Base-by-base conservation (phyloP, 2,329 filamentous ascomycete genomes). In the Microcera coccophila region DNA sequence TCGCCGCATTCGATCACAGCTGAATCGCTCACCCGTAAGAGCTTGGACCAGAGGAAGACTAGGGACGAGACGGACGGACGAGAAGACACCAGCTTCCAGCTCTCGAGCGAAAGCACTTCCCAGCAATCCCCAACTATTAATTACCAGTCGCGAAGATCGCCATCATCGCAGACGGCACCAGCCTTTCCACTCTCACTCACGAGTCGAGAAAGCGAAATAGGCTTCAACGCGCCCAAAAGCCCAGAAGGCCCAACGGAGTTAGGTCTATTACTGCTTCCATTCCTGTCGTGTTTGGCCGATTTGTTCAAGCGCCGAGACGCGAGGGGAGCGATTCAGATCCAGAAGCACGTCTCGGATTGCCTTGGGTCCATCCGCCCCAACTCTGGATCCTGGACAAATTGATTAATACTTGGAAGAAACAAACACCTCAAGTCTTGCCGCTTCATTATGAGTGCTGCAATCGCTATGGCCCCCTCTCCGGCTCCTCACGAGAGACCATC, bases 401-500 rank as follows among this genome's bases (percentile, higher is more conserved):
- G n/a, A n/a, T n/a, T n/a, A n/a, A n/a, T n/a, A n/a, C n/a, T n/a
- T n/a, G n/a, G n/a, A n/a, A n/a, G n/a, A n/a, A n/a, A n/a, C 20
- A 16, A 21, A 22, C 24, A 20, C 17, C 14, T 26, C 21, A 20
- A 24, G 9, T 28, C 22, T 22, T 21, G 10, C 20, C 36, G 22
- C 41, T 52, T 58, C 64, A 82, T 57, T 63, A 84, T 84, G 81
- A 84, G 79, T 71, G 74, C 81, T 63, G 79, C 78, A 66, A 76
- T 84, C 62, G 78, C 80, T 59, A 83, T 84, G 81, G 80, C 78
- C 62, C 79, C 80, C 53, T 83, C 81, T 63, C 81, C 80, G 60
- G 80, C 79, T 67, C 80, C 79, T 54, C 79, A 83, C 64, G 80
- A 84, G 63, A 72, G 79, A 62, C 69, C 77, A 45, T 71, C 74